phyloP scores from a whole-genome alignment of 2,329 filamentous ascomycete species.

The Fusarium nematophilum region DNA sequence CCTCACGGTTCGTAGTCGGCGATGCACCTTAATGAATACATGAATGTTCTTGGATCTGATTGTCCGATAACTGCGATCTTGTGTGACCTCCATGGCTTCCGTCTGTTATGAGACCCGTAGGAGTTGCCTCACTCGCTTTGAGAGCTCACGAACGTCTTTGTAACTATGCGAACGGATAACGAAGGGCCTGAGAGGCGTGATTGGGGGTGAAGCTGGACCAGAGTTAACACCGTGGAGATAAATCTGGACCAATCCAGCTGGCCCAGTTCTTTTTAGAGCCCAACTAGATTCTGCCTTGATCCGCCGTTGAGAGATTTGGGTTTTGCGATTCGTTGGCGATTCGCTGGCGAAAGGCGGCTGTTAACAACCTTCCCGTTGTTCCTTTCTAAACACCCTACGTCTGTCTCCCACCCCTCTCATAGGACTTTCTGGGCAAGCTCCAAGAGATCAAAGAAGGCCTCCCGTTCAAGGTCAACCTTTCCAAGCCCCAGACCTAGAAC shows the following conservation, averaged over 20 bases:
- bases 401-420: conserved; percentile 40
- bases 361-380: not conserved
- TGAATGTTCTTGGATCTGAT: conserved; percentile 31
- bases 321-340: no score
- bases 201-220: no score
- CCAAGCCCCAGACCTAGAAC: conserved; percentile 70
- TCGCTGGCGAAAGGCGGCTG: not conserved
- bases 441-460: conserved; percentile 73
- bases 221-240: no score
- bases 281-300: no score
- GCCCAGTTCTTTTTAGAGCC: no score
- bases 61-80: not conserved
- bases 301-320: no score
- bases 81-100: not conserved
- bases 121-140: no score
- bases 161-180: no score
- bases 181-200: no score
- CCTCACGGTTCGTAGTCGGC: conserved; percentile 37
- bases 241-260: no score
- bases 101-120: no score
- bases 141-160: no score
- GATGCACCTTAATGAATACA: conserved; percentile 46
- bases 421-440: conserved; percentile 71
- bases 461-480: conserved; percentile 61
- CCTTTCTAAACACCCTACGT: not conserved